Evolutionary conservation across 1,139 yeast genomes (phyloP).

Genomic region (Diutina scorzettiae): DNA sequence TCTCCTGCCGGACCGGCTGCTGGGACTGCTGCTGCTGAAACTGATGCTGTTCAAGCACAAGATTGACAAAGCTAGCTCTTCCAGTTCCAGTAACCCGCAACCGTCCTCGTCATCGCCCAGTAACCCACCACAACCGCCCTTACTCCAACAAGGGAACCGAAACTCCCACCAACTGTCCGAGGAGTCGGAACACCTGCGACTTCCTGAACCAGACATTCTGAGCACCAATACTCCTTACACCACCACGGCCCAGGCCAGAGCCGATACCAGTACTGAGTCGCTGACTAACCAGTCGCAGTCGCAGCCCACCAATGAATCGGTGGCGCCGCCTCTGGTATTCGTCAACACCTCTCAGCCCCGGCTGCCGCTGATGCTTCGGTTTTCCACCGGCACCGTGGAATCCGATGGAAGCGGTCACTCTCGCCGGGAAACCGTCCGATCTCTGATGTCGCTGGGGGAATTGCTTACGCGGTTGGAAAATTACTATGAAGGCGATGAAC

Average conservation of each 20-base stretch:
- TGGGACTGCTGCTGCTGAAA: conserved; percentile 2
- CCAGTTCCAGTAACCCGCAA: too few species aligned
- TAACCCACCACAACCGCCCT: neutral
- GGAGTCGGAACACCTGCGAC: neutral
- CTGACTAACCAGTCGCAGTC: neutral
- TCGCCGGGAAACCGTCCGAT: neutral
- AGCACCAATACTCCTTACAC: neutral
- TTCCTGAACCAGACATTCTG: conserved; percentile 2
- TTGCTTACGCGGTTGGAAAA: conserved; percentile 3
- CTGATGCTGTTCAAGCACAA: neutral
- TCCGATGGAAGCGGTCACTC: neutral
- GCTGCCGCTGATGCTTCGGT: conserved; percentile 4
- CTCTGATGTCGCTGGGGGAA: conserved; percentile 5
- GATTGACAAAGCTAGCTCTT: too few species aligned
- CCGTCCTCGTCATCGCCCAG: too few species aligned
- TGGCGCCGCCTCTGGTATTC: neutral
- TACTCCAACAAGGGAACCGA: neutral
- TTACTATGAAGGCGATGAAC: conserved; percentile 1
- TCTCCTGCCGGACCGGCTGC: neutral
- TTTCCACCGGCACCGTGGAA: neutral
- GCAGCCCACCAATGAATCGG: neutral
- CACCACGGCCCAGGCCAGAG: neutral
- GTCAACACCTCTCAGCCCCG: neutral
- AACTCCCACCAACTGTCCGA: conserved; percentile 1
- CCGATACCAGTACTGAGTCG: neutral